phyloP scores from a whole-genome alignment of 192 early-diverging fungal species.

The Mortierella alpina region DNA sequence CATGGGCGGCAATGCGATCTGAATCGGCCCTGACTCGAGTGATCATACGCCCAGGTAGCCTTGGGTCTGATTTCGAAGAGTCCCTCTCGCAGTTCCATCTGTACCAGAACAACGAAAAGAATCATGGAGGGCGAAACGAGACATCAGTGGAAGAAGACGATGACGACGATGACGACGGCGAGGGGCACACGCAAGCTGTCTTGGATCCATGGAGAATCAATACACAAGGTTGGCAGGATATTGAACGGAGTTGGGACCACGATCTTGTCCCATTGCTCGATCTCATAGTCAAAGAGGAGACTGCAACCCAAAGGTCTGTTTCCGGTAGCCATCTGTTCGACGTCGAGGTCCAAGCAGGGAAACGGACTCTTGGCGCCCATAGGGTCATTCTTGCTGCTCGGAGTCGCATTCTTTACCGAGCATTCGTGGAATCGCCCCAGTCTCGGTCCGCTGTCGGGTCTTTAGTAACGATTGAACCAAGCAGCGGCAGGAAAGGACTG shows the following conservation, averaged over 20 bases:
- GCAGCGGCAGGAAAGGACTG: too few species aligned
- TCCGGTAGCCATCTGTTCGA: slow-evolving; percentile 56
- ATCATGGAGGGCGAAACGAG: slow-evolving; percentile 3
- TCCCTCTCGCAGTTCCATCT: slow-evolving; percentile 49
- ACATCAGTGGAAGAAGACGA: not conserved
- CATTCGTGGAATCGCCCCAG: slow-evolving; percentile 19
- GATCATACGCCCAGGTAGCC: slow-evolving; percentile 14
- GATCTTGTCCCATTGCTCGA: slow-evolving; percentile 38
- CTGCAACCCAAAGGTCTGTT: slow-evolving; percentile 4
- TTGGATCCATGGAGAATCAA: slow-evolving; percentile 33
- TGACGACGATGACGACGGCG: slow-evolving; percentile 37
- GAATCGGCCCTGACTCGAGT: slow-evolving; percentile 57
- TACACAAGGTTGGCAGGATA: slow-evolving; percentile 31
- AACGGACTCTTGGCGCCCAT: slow-evolving; percentile 58
- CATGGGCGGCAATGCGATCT: slow-evolving; percentile 70
- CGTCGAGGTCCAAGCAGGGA: slow-evolving; percentile 55
- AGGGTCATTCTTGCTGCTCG: slow-evolving; percentile 58
- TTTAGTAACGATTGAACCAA: slow-evolving; percentile 17
- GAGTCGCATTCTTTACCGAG: slow-evolving; percentile 46
- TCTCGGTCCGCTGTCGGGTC: slow-evolving; percentile 8
- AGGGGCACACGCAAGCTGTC: slow-evolving; percentile 2
- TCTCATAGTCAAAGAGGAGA: not conserved
- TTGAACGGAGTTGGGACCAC: slow-evolving; percentile 47
- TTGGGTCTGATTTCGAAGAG: slow-evolving; percentile 55
- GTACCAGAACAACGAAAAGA: slow-evolving; percentile 43